These are phyloP conservation scores for Talaromyces trachyspermus DNA, from an alignment of 495 filamentous ascomycete genomes.

Conservation along the genomic window DNA sequence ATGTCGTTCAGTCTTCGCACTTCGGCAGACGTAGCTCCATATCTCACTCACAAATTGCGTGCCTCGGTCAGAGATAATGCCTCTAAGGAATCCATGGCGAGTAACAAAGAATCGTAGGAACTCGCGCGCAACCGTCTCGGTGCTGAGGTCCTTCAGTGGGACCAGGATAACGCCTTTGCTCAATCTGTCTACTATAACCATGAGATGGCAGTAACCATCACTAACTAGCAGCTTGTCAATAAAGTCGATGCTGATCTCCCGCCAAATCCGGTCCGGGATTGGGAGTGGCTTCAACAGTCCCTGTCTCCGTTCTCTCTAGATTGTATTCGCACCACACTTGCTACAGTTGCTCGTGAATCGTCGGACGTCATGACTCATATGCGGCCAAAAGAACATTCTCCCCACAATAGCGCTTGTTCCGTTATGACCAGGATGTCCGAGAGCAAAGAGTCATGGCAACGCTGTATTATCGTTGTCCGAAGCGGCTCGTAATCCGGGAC, in stretches of 20 bases:
- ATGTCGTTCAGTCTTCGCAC: constrained; percentile 8
- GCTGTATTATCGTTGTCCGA: neutral
- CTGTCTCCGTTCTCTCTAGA: constrained; percentile 8
- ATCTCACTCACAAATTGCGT: constrained; percentile 11
- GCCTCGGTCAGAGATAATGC: constrained; percentile 16
- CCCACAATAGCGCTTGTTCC: neutral
- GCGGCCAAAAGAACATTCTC: constrained; percentile 4
- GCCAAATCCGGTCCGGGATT: constrained; percentile 12
- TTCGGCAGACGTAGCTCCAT: constrained; percentile 12
- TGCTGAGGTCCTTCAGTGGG: constrained; percentile 8
- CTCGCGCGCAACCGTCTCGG: constrained; percentile 3
- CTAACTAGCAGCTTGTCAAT: constrained; percentile 5
- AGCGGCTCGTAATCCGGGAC: constrained; percentile 2
- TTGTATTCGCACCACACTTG: neutral
- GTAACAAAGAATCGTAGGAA: constrained; percentile 8
- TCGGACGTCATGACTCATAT: neutral
- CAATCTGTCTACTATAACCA: constrained; percentile 11
- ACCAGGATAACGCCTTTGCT: constrained; percentile 9
- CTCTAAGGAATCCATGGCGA: constrained; percentile 9
- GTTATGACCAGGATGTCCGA: constrained; percentile 6
- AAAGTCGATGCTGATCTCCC: constrained; percentile 16
- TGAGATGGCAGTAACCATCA: constrained; percentile 1
- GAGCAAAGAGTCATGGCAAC: constrained; percentile 2
- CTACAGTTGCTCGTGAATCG: neutral
- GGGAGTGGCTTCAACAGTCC: constrained; percentile 15